phyloP scores from a whole-genome alignment of 495 filamentous ascomycete genomes.

The Mycothermus thermophilus region DNA sequence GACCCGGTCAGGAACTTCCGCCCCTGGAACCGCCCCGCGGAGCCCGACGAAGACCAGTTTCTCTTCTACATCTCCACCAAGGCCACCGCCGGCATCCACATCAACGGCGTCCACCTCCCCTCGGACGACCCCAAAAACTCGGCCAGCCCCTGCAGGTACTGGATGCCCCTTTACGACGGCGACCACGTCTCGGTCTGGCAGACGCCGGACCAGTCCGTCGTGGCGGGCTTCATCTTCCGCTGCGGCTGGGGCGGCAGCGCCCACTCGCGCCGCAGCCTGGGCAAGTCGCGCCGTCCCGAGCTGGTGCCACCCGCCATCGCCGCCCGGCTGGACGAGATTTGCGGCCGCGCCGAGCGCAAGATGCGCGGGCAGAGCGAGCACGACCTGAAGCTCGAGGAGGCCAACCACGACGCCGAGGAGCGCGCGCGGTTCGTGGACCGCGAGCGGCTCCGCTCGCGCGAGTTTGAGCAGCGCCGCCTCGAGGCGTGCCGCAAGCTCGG shows the following conservation, averaged over 20 bases:
- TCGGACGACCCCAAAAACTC: constrained; percentile 32
- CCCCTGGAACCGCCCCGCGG: constrained; percentile 24
- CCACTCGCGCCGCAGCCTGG: constrained; percentile 9
- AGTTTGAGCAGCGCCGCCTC: constrained; percentile 26
- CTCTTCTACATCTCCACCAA: constrained; percentile 65
- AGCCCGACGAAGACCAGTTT: constrained; percentile 37
- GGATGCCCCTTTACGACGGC: constrained; percentile 54
- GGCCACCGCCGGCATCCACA: constrained; percentile 50
- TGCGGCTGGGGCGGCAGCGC: constrained; percentile 36
- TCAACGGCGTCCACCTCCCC: constrained; percentile 52
- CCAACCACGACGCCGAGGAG: constrained; percentile 22
- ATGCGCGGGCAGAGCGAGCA: constrained; percentile 17
- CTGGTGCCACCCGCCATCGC: constrained; percentile 10
- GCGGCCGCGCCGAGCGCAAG: constrained; percentile 16
- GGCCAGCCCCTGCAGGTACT: constrained; percentile 37
- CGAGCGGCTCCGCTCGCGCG: constrained; percentile 27
- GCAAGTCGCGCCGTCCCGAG: constrained; percentile 7
- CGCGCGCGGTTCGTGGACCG: constrained; percentile 20
- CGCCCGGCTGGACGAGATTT: constrained; percentile 16
- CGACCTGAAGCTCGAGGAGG: constrained; percentile 22
- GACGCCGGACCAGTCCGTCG: constrained; percentile 13
- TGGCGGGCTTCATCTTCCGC: constrained; percentile 27
- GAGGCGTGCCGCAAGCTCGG: constrained; percentile 22
- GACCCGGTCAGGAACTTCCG: constrained; percentile 29
- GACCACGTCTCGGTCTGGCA: constrained; percentile 56